These are phyloP conservation scores for Sporothrix brunneoviolacea DNA, from an alignment of 2,329 filamentous ascomycete genomes.

Conservation along the genomic window DNA sequence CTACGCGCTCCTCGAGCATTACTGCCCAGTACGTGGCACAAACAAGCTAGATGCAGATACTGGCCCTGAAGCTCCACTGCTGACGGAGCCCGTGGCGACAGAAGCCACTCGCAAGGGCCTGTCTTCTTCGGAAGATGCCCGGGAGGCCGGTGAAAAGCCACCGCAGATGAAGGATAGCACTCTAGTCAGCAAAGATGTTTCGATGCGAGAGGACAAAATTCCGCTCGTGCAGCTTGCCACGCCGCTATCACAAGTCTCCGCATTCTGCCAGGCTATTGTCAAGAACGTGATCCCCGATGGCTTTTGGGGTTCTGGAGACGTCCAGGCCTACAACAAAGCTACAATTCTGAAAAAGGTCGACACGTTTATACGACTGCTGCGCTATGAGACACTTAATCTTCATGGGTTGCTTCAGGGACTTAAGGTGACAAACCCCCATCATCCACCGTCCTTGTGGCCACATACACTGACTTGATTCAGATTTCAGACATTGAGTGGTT, in stretches of 20 bases:
- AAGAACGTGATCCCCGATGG: conserved; percentile 63
- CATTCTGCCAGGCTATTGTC: conserved; percentile 76
- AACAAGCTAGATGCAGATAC: neutral
- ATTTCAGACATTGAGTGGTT: conserved; percentile 69
- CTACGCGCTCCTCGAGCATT: conserved; percentile 66
- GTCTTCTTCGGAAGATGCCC: too few species aligned
- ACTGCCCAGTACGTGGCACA: conserved; percentile 64
- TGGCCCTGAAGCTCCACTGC: too few species aligned
- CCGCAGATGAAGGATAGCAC: too few species aligned
- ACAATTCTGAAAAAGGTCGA: conserved; percentile 64
- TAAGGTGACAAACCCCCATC: conserved; percentile 63
- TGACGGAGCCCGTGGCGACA: too few species aligned
- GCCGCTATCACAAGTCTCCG: conserved; percentile 63
- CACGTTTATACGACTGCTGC: conserved; percentile 66
- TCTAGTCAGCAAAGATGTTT: too few species aligned
- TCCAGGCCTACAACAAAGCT: conserved; percentile 52
- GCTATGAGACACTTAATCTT: conserved; percentile 74
- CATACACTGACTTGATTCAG: conserved; percentile 33
- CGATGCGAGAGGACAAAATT: too few species aligned
- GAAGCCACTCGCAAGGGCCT: too few species aligned
- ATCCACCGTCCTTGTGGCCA: too few species aligned
- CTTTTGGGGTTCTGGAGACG: conserved; percentile 62
- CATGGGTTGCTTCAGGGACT: conserved; percentile 71
- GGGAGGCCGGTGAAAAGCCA: too few species aligned
- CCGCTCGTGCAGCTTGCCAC: conserved; percentile 62